Evolutionary conservation across 2,329 filamentous ascomycete genomes (phyloP), one percentile per base, ranked within the genome.

Genomic region (Magnaporthiopsis rhizophila): DNA sequence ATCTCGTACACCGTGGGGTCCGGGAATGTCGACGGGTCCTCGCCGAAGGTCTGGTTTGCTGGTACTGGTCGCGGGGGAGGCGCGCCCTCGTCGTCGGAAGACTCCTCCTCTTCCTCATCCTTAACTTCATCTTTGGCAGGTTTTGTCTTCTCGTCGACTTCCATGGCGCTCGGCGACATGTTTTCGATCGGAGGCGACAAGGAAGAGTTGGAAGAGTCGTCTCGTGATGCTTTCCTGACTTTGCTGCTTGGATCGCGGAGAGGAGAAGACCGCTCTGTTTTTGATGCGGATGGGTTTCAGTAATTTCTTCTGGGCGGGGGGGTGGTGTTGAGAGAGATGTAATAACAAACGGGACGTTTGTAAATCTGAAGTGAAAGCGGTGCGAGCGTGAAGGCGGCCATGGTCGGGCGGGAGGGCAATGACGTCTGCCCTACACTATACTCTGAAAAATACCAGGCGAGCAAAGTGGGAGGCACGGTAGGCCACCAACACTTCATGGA

Each of bases 1-100:
- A 99, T 97, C 73, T 99, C 90, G 79, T 99, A 99, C 62, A 97
- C 84, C 50, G 94, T 97, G 1, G 93, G 92, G 72, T 99, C 95
- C 26, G 86, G 86, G 71, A 94, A 97, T n/a, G 88, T 92, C 32
- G 92, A 90, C 0, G 94, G 94, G 72, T 98, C 92, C 56, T 94
- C 89, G 65, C 94, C 94, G 74, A 97, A 98, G 0, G 92, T 93
- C 76, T 96, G 91, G 71, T 88, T 88, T 65, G 93, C 89, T 6
- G 90, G 92, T 57, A 84, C 81, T 62, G 88, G 86, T 32, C 84
- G 82, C 67, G 82, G 81, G 71, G 88, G 82, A 65, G 84, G 83
- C 70, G 86, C 79, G 69, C 85, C 78, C 73, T 86, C 82, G 66
- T 88, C 85, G 67, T 85, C 79, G 61, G 83, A 84, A 67, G 78